A percentile compares a stretch with the other conserved stretches of the same genome.
Evolutionary conservation across 2,329 filamentous ascomycete species (phyloP).

Genomic region (Aspergillus sp.): DNA sequence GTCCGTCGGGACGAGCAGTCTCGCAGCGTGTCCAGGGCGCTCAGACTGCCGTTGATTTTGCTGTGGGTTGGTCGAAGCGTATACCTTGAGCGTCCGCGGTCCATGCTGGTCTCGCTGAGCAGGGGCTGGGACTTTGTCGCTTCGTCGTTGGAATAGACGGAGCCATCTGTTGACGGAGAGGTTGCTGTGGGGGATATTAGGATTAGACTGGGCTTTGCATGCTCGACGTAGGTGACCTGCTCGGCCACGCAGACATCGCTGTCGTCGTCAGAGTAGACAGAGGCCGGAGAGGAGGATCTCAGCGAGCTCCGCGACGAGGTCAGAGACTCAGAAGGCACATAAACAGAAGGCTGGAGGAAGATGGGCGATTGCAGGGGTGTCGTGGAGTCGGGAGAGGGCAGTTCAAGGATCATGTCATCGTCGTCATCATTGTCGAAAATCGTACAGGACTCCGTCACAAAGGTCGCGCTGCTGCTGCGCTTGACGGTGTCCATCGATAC

Average conservation of each 20-base stretch:
- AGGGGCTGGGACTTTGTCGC: conserved; percentile 20
- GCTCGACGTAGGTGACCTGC: conserved; percentile 33
- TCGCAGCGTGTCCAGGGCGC: conserved; percentile 8
- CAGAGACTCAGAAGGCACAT: conserved; percentile 27
- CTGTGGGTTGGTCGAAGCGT: conserved; percentile 3
- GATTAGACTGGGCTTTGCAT: conserved; percentile 32
- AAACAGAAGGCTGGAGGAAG: conserved; percentile 31
- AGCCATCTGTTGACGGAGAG: not conserved
- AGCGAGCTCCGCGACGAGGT: conserved; percentile 14
- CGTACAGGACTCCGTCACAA: conserved; percentile 30
- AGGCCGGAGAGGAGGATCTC: conserved; percentile 28
- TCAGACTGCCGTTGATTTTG: conserved; percentile 12
- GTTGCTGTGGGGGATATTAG: conserved; percentile 30
- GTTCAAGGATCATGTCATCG: conserved; percentile 29
- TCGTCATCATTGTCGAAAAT: conserved; percentile 20
- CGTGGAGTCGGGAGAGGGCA: conserved; percentile 30
- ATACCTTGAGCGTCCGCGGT: conserved; percentile 2
- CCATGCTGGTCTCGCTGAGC: conserved; percentile 10
- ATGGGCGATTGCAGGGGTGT: conserved; percentile 28
- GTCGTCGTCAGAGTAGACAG: conserved; percentile 31
- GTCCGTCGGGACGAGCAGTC: not conserved
- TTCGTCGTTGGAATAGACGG: conserved; percentile 17
- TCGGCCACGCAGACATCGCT: conserved; percentile 34
- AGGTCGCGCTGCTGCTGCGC: conserved; percentile 32
- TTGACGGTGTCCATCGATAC: conserved; percentile 39